Evolutionary conservation across 805 yeast genomes (phyloP), one percentile per base, ranked within the genome.

Genomic region (Kodamaea restingae): DNA sequence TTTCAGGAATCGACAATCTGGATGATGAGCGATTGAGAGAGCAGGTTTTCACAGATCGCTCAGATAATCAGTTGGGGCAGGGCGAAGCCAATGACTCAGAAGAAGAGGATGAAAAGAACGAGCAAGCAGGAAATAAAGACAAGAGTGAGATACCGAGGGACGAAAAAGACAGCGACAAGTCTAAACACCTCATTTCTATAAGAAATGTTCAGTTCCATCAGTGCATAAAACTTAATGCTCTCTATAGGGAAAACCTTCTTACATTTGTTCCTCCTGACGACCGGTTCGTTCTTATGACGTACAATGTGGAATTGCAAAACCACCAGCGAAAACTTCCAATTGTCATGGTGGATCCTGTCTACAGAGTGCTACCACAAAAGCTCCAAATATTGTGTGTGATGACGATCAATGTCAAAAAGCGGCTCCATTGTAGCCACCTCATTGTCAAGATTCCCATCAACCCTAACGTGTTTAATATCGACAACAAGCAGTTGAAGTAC

Each of bases 201-300:
- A 44, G 61, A 4, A 63, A 66, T 39, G 61, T 65, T 21, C 72
- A 65, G 69, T 50, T 64, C 65, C 59, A 69, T 50, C 65, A 88
- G 62, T 88, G 96, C 63, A 95, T 88, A n/a, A 71, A 84, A 36
- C 62, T 87, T 27, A 76, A 81, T 2, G 71, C 80, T 37, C 73
- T 84, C 46, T 95, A 90, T 57, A 57, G 64, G 12, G 71, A 73
- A 5, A 81, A 88, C 49, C 73, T 78, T 41, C 78, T 90, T 22
- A 76, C 81, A 20, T 90, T 88, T 56, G 77, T 84, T 12, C 96
- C 97, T 11, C 96, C 96, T 0, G 96, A 88, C 36, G 73, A 67
- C 41, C 56, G 63, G 40, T 70, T 70, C 37, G 50, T 53, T 2
- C 50, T 67, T 2, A 57, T 69, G 53, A 55, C 65, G 3, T 65